Evolutionary conservation across 2,329 filamentous ascomycete species (phyloP).

Genomic region (Botrytis porri): DNA sequence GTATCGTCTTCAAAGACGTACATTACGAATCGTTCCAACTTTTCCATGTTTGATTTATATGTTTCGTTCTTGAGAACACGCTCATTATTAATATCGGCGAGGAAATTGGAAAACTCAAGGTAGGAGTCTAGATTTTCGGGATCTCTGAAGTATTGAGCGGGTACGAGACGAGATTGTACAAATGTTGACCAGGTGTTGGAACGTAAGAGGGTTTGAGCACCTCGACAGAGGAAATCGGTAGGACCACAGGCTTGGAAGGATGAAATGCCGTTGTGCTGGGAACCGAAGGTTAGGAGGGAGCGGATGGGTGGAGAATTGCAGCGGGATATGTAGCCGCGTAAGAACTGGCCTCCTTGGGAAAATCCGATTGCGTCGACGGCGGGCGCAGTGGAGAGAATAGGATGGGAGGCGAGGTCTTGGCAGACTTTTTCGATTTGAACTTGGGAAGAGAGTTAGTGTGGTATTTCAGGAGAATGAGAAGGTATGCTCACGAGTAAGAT

Average conservation of each 20-base stretch:
- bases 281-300: conserved; percentile 67
- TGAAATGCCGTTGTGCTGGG: conserved; percentile 77
- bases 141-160: conserved; percentile 91
- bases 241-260: conserved; percentile 72
- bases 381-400: conserved; percentile 76
- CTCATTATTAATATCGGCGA: conserved; percentile 98
- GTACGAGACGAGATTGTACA: conserved; percentile 78
- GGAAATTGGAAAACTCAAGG: conserved; percentile 76
- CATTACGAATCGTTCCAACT: conserved; percentile 78
- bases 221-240: conserved; percentile 77
- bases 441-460: neutral
- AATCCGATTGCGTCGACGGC: conserved; percentile 91
- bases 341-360: conserved; percentile 92
- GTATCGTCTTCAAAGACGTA: conserved; percentile 84
- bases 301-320: conserved; percentile 64
- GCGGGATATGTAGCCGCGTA: conserved; percentile 85
- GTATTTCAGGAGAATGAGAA: neutral
- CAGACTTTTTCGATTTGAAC: conserved; percentile 73
- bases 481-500: conserved; percentile 55
- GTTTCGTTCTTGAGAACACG: conserved; percentile 65
- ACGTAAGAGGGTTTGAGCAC: conserved; percentile 73
- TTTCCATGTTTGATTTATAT: conserved; percentile 69
- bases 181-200: conserved; percentile 76
- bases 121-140: conserved; percentile 67
- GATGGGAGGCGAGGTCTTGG: conserved; percentile 68